Evolutionary conservation across 2,329 filamentous ascomycete species (phyloP).

Genomic region (Aspergillus piperis): DNA sequence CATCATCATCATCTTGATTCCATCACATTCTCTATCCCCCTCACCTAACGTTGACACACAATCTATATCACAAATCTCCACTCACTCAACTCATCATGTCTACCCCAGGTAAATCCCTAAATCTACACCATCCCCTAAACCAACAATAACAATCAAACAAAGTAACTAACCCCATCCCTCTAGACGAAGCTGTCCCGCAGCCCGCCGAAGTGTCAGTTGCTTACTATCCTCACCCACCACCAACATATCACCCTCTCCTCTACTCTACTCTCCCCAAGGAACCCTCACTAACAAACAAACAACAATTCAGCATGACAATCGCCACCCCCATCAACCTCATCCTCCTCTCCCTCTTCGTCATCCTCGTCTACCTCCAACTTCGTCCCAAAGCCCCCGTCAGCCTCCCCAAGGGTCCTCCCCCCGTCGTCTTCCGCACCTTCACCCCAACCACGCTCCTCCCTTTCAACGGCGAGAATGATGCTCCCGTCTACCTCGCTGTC

Average conservation of each 20-base stretch:
- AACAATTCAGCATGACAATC: slow-evolving; percentile 51
- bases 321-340: slow-evolving; percentile 63
- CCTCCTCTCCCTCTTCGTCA: slow-evolving; percentile 59
- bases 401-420: slow-evolving; percentile 58
- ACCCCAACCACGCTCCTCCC: slow-evolving; percentile 81
- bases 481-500: slow-evolving; percentile 86
- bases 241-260: too few relatives aligned
- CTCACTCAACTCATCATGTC: slow-evolving; percentile 11
- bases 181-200: slow-evolving; percentile 30
- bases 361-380: slow-evolving; percentile 61
- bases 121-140: not conserved
- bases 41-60: not conserved
- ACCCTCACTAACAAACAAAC: not conserved
- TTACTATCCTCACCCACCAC: not conserved
- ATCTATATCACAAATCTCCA: not conserved
- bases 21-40: not conserved
- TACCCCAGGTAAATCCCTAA: slow-evolving; percentile 19
- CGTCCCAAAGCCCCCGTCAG: slow-evolving; percentile 54
- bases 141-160: not conserved
- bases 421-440: slow-evolving; percentile 84
- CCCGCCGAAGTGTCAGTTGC: slow-evolving; percentile 42
- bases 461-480: slow-evolving; percentile 73
- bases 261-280: too few relatives aligned
- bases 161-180: slow-evolving; percentile 15
- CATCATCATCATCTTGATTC: not conserved